Evolutionary conservation across 2,329 filamentous ascomycete genomes (phyloP).

Genomic region (Keithomyces neogunnii): DNA sequence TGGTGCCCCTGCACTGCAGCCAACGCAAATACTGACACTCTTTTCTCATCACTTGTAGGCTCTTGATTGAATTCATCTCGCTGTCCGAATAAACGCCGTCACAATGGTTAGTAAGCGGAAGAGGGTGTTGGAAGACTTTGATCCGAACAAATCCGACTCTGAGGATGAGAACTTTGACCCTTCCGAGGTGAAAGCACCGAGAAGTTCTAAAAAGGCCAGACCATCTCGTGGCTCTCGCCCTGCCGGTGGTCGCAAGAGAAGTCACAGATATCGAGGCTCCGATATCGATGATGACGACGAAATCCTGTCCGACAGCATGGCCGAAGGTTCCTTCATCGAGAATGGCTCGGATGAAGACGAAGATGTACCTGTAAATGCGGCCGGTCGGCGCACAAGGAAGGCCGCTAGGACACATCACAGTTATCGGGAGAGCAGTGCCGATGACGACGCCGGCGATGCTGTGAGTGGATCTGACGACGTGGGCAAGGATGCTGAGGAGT

Average conservation of each 20-base stretch:
- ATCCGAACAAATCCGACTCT: conserved; percentile 58
- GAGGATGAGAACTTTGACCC: conserved; percentile 60
- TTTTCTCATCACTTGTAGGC: neutral
- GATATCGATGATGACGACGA: conserved; percentile 56
- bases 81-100: neutral
- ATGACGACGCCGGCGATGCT: conserved; percentile 26
- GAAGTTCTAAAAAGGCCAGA: conserved; percentile 33
- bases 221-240: conserved; percentile 25
- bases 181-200: conserved; percentile 33
- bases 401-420: conserved; percentile 35
- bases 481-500: conserved; percentile 17
- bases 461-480: conserved; percentile 18
- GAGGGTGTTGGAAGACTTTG: conserved; percentile 49
- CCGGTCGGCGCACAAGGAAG: conserved; percentile 40
- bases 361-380: conserved; percentile 34
- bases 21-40: neutral
- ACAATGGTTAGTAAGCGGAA: conserved; percentile 45
- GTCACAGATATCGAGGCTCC: conserved; percentile 45
- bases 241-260: conserved; percentile 23
- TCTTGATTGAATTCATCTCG: conserved; percentile 6
- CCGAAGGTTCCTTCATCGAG: conserved; percentile 41
- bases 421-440: conserved; percentile 39
- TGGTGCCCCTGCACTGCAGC: too few relatives aligned
- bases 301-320: conserved; percentile 43
- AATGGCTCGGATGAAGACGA: conserved; percentile 27